Percentiles rank a stretch among this genome's conserved stretches.
phyloP scores from a whole-genome alignment of 2,329 filamentous ascomycete genomes.

The Fusarium concolor region DNA sequence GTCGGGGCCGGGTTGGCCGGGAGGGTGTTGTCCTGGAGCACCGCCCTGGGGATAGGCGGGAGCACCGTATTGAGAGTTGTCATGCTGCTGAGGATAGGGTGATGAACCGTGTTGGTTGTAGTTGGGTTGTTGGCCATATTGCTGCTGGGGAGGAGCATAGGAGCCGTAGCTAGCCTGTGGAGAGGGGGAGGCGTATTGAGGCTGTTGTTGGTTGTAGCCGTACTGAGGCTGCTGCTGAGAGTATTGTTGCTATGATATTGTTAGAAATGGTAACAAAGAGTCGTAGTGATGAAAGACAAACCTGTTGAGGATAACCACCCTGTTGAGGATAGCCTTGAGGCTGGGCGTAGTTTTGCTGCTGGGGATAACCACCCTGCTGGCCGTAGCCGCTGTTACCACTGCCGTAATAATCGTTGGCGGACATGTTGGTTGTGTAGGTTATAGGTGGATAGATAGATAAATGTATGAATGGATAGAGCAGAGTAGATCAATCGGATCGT shows the following conservation, averaged over 20 bases:
- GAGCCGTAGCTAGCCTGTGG: conserved; percentile 44
- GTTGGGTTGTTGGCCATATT: conserved; percentile 34
- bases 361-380: conserved; percentile 44
- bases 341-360: conserved; percentile 40
- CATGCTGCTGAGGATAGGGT: conserved; percentile 44
- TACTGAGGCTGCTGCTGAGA: conserved; percentile 36
- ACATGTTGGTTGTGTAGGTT: conserved; percentile 46
- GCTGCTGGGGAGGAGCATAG: conserved; percentile 36
- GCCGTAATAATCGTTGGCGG: conserved; percentile 55
- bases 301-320: conserved; percentile 44
- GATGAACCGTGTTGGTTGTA: conserved; percentile 38
- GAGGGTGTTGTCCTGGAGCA: conserved; percentile 41
- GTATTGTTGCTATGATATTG: conserved; percentile 40
- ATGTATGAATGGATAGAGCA: neutral
- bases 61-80: conserved; percentile 35
- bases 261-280: neutral
- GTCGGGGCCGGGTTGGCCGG: conserved; percentile 49
- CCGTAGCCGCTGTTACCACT: conserved; percentile 43
- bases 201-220: conserved; percentile 40
- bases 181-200: conserved; percentile 38
- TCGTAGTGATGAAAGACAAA: conserved; percentile 20
- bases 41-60: conserved; percentile 44
- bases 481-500: neutral
- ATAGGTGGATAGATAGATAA: neutral
- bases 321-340: conserved; percentile 37